Evolutionary conservation across 2,329 filamentous ascomycete genomes (phyloP).

Genomic region (Blastomyces emzantsi): DNA sequence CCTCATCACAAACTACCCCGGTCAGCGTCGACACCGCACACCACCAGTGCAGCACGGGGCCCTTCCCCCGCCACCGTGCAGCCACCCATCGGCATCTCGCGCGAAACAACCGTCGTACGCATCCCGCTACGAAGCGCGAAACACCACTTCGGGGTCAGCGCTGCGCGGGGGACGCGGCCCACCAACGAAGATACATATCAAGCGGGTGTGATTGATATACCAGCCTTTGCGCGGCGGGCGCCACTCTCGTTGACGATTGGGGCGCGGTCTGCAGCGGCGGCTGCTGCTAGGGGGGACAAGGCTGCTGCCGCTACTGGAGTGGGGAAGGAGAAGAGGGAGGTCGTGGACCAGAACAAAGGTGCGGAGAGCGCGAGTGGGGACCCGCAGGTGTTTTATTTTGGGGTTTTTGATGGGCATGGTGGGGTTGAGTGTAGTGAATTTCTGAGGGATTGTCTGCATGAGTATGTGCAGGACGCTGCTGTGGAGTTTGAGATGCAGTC

Average conservation of each 20-base stretch:
- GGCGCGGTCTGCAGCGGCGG: slow-evolving; percentile 16
- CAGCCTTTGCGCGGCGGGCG: slow-evolving; percentile 78
- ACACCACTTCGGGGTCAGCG: slow-evolving; percentile 81
- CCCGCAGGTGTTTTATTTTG: slow-evolving; percentile 96
- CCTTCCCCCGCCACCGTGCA: slow-evolving; percentile 51
- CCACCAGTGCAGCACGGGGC: slow-evolving; percentile 31
- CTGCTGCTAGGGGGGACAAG: slow-evolving; percentile 10
- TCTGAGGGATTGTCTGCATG: slow-evolving; percentile 71
- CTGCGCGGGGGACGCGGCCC: slow-evolving; percentile 69
- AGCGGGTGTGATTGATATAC: slow-evolving; percentile 85
- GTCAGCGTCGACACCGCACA: slow-evolving; percentile 71
- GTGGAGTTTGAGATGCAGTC: slow-evolving; percentile 67
- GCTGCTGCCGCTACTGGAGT: slow-evolving; percentile 10
- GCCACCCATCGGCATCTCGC: slow-evolving; percentile 50
- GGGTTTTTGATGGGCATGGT: slow-evolving; percentile 91
- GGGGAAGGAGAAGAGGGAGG: background rate
- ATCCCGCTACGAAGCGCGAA: slow-evolving; percentile 91
- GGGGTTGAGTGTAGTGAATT: slow-evolving; percentile 84
- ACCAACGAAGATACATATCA: slow-evolving; percentile 95
- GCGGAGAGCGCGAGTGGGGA: slow-evolving; percentile 76
- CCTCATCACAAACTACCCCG: slow-evolving; percentile 80
- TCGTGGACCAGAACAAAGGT: slow-evolving; percentile 45
- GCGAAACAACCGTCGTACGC: slow-evolving; percentile 86
- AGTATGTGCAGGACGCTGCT: slow-evolving; percentile 78
- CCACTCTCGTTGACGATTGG: slow-evolving; percentile 53